Evolutionary conservation across 768 basidiomycete genomes (phyloP).

Genomic region (Pleurotus salmoneostramineus): DNA sequence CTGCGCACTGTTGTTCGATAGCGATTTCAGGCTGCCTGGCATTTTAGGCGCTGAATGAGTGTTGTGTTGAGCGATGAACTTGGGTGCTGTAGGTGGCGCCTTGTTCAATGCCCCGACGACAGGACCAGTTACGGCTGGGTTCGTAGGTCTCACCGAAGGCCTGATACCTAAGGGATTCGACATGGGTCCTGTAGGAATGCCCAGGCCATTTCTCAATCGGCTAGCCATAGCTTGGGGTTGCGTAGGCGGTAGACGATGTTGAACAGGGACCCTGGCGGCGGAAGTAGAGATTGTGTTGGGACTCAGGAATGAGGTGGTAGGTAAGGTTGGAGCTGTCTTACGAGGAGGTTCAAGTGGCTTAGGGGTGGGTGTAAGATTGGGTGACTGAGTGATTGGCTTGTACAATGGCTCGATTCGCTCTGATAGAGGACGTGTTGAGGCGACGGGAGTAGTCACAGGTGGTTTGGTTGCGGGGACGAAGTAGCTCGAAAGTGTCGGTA

Average conservation of each 20-base stretch:
- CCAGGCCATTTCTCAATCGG: slow-evolving; percentile 12
- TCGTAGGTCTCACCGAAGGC: slow-evolving; percentile 30
- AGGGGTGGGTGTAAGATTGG: not conserved
- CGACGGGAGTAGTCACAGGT: not conserved
- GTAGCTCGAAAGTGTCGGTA: not conserved
- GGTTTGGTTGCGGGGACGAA: slow-evolving; percentile 1
- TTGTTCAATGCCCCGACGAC: slow-evolving; percentile 8
- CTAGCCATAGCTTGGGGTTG: slow-evolving; percentile 4
- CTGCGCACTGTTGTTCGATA: slow-evolving; percentile 19
- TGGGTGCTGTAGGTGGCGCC: slow-evolving; percentile 21
- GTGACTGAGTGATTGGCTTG: not conserved
- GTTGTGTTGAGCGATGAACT: not conserved
- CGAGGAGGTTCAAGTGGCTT: not conserved
- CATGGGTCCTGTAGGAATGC: slow-evolving; percentile 36
- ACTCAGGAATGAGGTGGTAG: not conserved
- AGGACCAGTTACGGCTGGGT: not conserved
- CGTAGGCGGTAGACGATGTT: not conserved
- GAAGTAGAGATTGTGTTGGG: not conserved
- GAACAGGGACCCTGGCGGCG: not conserved
- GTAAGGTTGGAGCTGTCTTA: not conserved
- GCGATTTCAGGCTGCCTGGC: slow-evolving; percentile 10
- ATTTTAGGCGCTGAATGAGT: not conserved
- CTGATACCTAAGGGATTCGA: slow-evolving; percentile 55
- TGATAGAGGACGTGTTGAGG: not conserved
- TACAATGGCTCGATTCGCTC: too few relatives aligned